These are phyloP conservation scores for Orbilia quercus DNA, from an alignment of 2,329 filamentous ascomycete species.

Conservation along the genomic window DNA sequence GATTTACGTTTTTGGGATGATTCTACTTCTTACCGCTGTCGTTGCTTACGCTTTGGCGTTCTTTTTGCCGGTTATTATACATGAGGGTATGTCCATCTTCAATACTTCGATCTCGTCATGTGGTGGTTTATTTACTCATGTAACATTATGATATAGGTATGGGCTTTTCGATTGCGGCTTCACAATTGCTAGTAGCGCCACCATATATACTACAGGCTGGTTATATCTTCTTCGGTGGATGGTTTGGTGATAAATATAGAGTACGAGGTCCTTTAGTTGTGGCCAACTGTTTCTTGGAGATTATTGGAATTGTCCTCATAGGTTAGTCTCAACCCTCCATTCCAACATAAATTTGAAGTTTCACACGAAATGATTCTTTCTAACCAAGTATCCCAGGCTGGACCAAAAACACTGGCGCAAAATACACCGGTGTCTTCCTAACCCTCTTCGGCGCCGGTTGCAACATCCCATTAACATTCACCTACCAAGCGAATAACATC, in stretches of 20 bases:
- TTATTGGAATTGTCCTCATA: slow-evolving; percentile 78
- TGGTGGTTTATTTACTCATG: slow-evolving; percentile 58
- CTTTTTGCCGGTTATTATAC: slow-evolving; percentile 77
- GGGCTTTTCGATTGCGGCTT: slow-evolving; percentile 72
- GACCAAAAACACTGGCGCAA: slow-evolving; percentile 68
- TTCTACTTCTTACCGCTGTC: slow-evolving; percentile 75
- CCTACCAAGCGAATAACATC: slow-evolving; percentile 89
- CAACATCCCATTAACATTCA: slow-evolving; percentile 79
- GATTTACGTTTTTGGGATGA: slow-evolving; percentile 65
- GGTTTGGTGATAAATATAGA: slow-evolving; percentile 74
- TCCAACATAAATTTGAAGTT: slow-evolving; percentile 78
- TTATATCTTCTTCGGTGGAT: slow-evolving; percentile 71
- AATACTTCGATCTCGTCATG: not conserved
- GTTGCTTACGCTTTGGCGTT: slow-evolving; percentile 80
- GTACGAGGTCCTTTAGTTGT: slow-evolving; percentile 74
- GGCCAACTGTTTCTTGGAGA: slow-evolving; percentile 73
- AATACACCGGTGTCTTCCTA: slow-evolving; percentile 80
- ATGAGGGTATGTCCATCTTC: slow-evolving; percentile 69
- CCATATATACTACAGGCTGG: slow-evolving; percentile 75
- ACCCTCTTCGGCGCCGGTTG: slow-evolving; percentile 78
- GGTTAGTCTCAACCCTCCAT: slow-evolving; percentile 71
- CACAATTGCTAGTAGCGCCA: slow-evolving; percentile 78
- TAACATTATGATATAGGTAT: slow-evolving; percentile 67
- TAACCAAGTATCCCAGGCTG: slow-evolving; percentile 67
- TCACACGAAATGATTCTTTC: slow-evolving; percentile 67